Evolutionary conservation across 371 early-diverging fungal genomes (phyloP), one percentile per base, ranked within the genome.

Genomic region (Mortierella sp.): DNA sequence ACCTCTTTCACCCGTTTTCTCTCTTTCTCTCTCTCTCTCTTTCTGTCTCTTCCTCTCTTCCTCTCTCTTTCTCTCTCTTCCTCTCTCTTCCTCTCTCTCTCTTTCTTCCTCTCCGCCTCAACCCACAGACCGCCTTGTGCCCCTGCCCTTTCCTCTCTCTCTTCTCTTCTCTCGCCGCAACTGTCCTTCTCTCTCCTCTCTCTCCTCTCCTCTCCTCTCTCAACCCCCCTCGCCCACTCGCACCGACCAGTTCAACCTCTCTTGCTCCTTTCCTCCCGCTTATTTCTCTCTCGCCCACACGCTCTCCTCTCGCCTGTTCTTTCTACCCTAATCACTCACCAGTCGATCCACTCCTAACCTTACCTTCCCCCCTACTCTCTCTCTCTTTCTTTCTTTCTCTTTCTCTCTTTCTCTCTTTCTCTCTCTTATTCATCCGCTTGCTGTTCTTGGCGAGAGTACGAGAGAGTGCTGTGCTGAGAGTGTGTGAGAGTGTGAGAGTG

Each of bases 241-340:
- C 37, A 37, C 37, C 37, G 9, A 37, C 37, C 37, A 37, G 37
- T 9, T 37, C 37, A 5, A 37, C 37, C 11, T 18, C 37, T 61
- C 51, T 50, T 50, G 19, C 4, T 50, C 28, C 56, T 44, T 26
- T 48, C 57, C 30, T 57, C 5, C 50, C 26, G 29, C 6, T 45
- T 12, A 11, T 60, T 60, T 57, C 57, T 45, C 45, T 9, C 47
- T 47, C 25, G n/a, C 37, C 6, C 64, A 37, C 37, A 55, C 25
- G 18, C 37, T 25, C 6, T 60, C 47, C 7, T 6, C 57, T 48
- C 19, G 4, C 58, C 21, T 48, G 43, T 37, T 59, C 21, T 26
- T 47, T 46, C 16, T 44, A 47, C 14, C 65, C 46, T 56, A 25
- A 37, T 37, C 37, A 37, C 37, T 5, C 37, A 5, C 21, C 25